Evolutionary conservation across 1,139 yeast species (phyloP), one percentile per base, ranked within the genome.

Genomic region (Saccharomycopsis hybrid): DNA sequence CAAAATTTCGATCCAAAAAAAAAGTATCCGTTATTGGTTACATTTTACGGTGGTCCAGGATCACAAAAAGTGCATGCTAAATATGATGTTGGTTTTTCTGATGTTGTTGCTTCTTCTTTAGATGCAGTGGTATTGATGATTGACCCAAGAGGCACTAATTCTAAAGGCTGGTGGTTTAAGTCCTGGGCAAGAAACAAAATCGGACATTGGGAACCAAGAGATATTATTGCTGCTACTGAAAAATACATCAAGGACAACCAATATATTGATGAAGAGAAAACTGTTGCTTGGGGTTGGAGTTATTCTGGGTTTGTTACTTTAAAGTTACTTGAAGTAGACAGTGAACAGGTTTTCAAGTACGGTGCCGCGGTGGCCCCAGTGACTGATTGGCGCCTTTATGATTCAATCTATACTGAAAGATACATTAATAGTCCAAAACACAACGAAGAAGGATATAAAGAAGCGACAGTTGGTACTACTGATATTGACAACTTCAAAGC

Each of bases 221-320:
- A 92, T 65, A 76, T 92, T 37, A 76, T 80, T 3, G 72, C 76
- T 2, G 82, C 86, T 0, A 81, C 88, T 0, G 71, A 80, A 49
- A 72, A 72, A 44, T 87, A 84, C 69, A 74, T 88, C 18, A 66
- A 65, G 3, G 75, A 78, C 55, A 64, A 69, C 48, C 66, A 70
- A 0, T 78, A 78, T 57, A 76, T 92, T 32, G 83, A 87, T 60
- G 61, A 65, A 25, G 74, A 76, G 2, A 74, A 71, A 47, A 80
- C 87, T n/a, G 96, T 96, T 0, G 74, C 87, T 45, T 94, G 98
- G 95, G 95, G 95, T n/a, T 87, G 95, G 95, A 82, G 90, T 3
- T 87, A 85, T 60, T 95, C 95, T 47, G 95, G 95, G 0, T 87
- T 80, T 63, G 72, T 84, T 52, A 84, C 95, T 0, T 67, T 87